Conservation (phyloP, 306 rosid species). For the Malus sylvestris region DNA sequence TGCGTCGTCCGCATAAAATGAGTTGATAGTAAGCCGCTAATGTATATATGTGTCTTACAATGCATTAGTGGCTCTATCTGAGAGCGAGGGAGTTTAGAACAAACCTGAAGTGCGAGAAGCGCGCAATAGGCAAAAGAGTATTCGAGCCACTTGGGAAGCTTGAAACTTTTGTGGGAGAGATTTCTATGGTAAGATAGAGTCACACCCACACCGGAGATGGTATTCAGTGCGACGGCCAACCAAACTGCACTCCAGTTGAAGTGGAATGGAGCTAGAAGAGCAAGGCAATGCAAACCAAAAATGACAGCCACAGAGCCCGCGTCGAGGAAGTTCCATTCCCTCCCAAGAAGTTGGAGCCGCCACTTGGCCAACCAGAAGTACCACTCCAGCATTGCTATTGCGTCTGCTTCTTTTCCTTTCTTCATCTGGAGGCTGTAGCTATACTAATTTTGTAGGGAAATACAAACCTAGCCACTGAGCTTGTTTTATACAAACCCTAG, state of each 20-base stretch:
- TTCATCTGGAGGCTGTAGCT: background rate
- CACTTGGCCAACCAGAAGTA: background rate
- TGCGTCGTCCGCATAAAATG: too few relatives aligned
- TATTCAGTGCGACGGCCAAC: constrained; percentile 53
- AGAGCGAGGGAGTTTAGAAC: background rate
- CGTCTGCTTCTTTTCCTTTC: background rate
- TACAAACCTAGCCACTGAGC: too few relatives aligned
- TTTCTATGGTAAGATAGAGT: constrained; percentile 29
- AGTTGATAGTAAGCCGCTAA: background rate
- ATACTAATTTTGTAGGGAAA: too few relatives aligned
- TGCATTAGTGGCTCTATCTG: background rate
- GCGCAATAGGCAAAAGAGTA: constrained; percentile 33
- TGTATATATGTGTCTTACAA: background rate
- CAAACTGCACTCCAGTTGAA: constrained; percentile 62
- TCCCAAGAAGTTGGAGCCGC: background rate
- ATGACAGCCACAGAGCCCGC: background rate
- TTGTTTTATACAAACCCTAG: too few relatives aligned
- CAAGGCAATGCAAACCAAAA: background rate
- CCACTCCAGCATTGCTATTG: background rate
- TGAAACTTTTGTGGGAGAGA: background rate
- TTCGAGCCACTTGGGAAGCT: constrained; percentile 37
- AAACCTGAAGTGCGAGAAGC: background rate
- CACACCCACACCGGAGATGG: constrained; percentile 63
- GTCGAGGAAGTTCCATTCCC: background rate
- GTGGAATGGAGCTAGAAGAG: constrained; percentile 53